Evolutionary conservation across 495 filamentous ascomycete species (phyloP).

Genomic region (Trichoderma virens): DNA sequence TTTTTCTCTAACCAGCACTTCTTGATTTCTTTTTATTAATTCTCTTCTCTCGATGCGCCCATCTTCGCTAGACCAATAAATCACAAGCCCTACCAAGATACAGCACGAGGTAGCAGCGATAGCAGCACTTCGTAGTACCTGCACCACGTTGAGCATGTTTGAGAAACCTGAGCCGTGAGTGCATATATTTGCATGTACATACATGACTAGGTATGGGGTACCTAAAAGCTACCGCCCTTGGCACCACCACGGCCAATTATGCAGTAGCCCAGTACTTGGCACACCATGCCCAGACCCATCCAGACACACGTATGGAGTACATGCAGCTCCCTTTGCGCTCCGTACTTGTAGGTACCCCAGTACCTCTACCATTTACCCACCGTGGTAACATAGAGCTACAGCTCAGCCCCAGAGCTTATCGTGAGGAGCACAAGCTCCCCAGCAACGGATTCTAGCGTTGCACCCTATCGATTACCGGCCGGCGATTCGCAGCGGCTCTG

Average conservation of each 20-base stretch:
- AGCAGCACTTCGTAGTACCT: neutral
- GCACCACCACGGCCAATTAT: neutral
- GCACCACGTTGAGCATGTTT: neutral
- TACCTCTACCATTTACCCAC: neutral
- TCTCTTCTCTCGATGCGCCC: too few species aligned
- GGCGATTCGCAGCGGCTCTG: neutral
- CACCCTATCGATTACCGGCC: neutral
- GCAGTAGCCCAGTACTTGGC: neutral
- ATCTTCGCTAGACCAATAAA: too few species aligned
- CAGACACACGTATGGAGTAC: neutral
- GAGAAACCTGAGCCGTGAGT: neutral
- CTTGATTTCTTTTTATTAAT: too few species aligned
- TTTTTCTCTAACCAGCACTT: too few species aligned
- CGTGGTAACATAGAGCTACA: too few species aligned
- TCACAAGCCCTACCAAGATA: too few species aligned
- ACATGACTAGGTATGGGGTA: neutral
- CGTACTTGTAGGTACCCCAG: neutral
- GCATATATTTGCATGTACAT: neutral
- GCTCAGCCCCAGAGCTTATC: neutral
- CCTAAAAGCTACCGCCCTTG: neutral
- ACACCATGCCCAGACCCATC: neutral
- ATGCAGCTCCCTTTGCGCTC: neutral
- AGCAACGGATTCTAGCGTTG: neutral
- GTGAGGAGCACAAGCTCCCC: neutral
- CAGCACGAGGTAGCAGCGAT: too few species aligned